Conservation (phyloP, 805 yeast genomes). For the Lachancea kluyveri region DNA sequence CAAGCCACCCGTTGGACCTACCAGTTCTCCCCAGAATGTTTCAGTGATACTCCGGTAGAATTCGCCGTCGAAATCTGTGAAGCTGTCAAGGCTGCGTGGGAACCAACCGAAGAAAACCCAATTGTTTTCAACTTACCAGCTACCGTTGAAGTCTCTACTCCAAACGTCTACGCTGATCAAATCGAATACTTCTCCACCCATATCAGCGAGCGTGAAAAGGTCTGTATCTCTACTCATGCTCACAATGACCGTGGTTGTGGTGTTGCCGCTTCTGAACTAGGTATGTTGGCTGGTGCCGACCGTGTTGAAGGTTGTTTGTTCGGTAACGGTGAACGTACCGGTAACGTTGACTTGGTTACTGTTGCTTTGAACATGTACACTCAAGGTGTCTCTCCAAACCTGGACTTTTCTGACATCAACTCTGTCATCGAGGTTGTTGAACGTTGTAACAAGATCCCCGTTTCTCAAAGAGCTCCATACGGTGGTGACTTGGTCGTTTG, state of each 20-base stretch:
- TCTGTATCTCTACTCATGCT: conserved; percentile 63
- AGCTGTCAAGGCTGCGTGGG: conserved; percentile 76
- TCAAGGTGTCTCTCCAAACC: conserved; percentile 64
- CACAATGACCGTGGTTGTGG: conserved; percentile 83
- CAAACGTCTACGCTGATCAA: conserved; percentile 75
- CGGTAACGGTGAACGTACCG: conserved; percentile 83
- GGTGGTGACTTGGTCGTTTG: conserved; percentile 74
- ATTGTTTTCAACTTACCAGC: conserved; percentile 77
- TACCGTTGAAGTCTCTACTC: conserved; percentile 71
- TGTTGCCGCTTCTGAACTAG: conserved; percentile 76
- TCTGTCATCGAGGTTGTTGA: conserved; percentile 63
- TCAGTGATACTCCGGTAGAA: conserved; percentile 67
- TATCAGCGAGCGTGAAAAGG: conserved; percentile 65
- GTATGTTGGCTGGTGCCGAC: conserved; percentile 77
- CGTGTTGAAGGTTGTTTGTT: conserved; percentile 79
- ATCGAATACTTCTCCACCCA: conserved; percentile 66
- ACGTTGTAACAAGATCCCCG: conserved; percentile 71
- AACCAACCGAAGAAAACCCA: conserved; percentile 67
- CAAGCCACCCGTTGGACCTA: conserved; percentile 61
- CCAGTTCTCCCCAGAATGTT: conserved; percentile 76
- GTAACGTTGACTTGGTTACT: conserved; percentile 73
- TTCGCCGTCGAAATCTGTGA: conserved; percentile 73
- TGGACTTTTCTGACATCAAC: conserved; percentile 66
- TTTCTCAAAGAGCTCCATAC: conserved; percentile 71
- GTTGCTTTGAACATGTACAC: conserved; percentile 75